Percentiles rank a stretch among this genome's conserved stretches.
These are phyloP conservation scores for Cryptococcus depauperatus DNA, from an alignment of 1,284 basidiomycete species.

Conservation along the genomic window DNA sequence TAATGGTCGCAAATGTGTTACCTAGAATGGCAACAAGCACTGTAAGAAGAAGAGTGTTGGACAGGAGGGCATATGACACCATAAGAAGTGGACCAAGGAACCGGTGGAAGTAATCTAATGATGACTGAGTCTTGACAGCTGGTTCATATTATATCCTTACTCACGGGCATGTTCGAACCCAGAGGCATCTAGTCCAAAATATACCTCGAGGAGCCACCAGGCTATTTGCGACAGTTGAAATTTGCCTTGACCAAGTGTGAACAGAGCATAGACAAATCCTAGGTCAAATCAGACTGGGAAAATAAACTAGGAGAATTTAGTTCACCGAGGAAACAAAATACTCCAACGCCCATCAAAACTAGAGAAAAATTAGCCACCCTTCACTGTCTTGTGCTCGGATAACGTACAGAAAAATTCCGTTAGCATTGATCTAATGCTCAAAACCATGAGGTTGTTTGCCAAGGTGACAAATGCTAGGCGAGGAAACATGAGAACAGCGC, in stretches of 20 bases:
- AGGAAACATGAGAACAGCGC: slow-evolving; percentile 80
- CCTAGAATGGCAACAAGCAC: slow-evolving; percentile 65
- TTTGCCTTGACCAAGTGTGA: slow-evolving; percentile 54
- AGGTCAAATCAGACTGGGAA: slow-evolving; percentile 17
- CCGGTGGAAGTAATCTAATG: slow-evolving; percentile 60
- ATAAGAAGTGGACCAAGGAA: slow-evolving; percentile 78
- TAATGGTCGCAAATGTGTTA: slow-evolving; percentile 86
- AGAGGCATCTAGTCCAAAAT: slow-evolving; percentile 78
- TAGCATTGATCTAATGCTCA: slow-evolving; percentile 45
- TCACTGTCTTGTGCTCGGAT: slow-evolving; percentile 8
- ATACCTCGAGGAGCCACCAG: slow-evolving; percentile 47
- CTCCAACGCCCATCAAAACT: slow-evolving; percentile 73
- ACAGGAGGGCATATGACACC: slow-evolving; percentile 71
- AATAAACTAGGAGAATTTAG: neutral
- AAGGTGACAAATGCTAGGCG: slow-evolving; percentile 80
- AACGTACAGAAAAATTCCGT: slow-evolving; percentile 44
- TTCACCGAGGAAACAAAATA: slow-evolving; percentile 56
- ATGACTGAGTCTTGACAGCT: slow-evolving; percentile 4
- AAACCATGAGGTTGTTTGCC: slow-evolving; percentile 64
- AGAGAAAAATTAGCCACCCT: slow-evolving; percentile 59
- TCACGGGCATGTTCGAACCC: slow-evolving; percentile 69
- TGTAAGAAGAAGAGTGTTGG: slow-evolving; percentile 58
- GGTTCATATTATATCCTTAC: slow-evolving; percentile 22
- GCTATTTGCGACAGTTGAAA: slow-evolving; percentile 36
- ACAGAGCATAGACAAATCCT: slow-evolving; percentile 84